A percentile compares a stretch with the other conserved stretches of the same genome.
Evolutionary conservation across 768 basidiomycete genomes (phyloP).

Genomic region (Sporobolomyces roseus): DNA sequence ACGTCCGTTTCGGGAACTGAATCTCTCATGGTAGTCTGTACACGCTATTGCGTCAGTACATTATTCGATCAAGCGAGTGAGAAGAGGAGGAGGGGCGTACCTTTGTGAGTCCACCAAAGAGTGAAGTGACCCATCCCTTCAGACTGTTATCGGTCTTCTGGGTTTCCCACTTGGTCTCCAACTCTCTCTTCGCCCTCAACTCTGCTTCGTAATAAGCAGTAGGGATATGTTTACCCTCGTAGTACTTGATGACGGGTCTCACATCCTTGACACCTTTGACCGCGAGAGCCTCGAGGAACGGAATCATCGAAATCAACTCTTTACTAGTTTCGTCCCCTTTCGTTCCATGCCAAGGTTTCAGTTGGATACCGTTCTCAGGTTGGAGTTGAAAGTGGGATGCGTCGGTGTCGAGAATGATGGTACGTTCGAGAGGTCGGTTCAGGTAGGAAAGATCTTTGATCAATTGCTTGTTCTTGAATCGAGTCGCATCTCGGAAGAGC

Average conservation of each 20-base stretch:
- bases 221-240: conserved; percentile 81
- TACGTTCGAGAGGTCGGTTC: conserved; percentile 87
- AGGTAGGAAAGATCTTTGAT: conserved; percentile 96
- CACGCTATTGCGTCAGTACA: neutral
- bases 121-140: conserved; percentile 25
- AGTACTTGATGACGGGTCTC: conserved; percentile 77
- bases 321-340: conserved; percentile 56
- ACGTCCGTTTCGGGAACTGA: conserved; percentile 42
- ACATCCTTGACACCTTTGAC: conserved; percentile 78
- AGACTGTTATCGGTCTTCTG: conserved; percentile 46
- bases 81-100: conserved; percentile 9
- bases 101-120: conserved; percentile 34
- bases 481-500: conserved; percentile 88
- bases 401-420: conserved; percentile 78
- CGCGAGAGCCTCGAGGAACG: conserved; percentile 94
- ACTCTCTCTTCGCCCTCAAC: conserved; percentile 69
- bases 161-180: conserved; percentile 75
- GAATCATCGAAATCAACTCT: conserved; percentile 85
- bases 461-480: conserved; percentile 71
- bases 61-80: neutral
- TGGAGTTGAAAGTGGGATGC: conserved; percentile 72
- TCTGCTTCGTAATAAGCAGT: conserved; percentile 85
- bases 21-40: conserved; percentile 30
- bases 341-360: conserved; percentile 83
- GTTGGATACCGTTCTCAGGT: conserved; percentile 79